Base-by-base conservation (phyloP, 2,329 filamentous ascomycete species). In the Colletotrichum tropicicola region DNA sequence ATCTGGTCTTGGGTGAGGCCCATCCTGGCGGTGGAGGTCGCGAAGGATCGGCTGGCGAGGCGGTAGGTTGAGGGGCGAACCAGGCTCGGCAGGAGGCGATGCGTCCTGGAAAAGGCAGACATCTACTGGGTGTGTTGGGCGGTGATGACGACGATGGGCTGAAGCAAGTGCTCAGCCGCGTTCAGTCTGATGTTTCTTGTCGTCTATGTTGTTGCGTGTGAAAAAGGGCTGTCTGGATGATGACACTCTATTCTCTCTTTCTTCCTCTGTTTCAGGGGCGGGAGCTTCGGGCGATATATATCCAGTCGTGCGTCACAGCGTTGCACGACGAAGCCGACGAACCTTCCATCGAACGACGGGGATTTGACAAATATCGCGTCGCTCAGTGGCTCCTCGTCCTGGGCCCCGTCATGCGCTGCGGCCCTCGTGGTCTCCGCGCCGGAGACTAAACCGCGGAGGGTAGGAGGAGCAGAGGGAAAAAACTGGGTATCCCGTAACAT, bases 1-100 rank as follows among this genome's bases (percentile, higher is more conserved):
- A 90, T 83, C 80, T 95, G 92, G 37, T 84, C 80, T 25, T 84
- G 78, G 10, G 89, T 89, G 63, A 93, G 79, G 61, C 85, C 73
- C 80, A 83, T 83, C 52, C 45, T 73, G 57, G 54, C 48, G 58
- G 44, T 17, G 8, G 51, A 57, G 30, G 49, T 58, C 43, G 54
- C 51, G 45, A 65, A 54, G 4, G 12, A 12, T 17, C 37, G 43
- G 37, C 17, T 35, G 21, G 35, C 32, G 35, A 37, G 5, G 13
- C n/a, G 23, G 8, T 54, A 48, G 7, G 44, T 48, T 17, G 45
- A 17, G 12, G 58, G 10, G 39, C 49, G 49, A 49, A 27, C 44
- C 44, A 39, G 30, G 7, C 19, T 37, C 17, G 57, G 44, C 32
- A 51, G 17, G 8, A 55, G 37, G 28, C 49, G 61, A 37, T 12